Evolutionary conservation across 768 basidiomycete genomes (phyloP).

Genomic region (Lentinula guzmanii): DNA sequence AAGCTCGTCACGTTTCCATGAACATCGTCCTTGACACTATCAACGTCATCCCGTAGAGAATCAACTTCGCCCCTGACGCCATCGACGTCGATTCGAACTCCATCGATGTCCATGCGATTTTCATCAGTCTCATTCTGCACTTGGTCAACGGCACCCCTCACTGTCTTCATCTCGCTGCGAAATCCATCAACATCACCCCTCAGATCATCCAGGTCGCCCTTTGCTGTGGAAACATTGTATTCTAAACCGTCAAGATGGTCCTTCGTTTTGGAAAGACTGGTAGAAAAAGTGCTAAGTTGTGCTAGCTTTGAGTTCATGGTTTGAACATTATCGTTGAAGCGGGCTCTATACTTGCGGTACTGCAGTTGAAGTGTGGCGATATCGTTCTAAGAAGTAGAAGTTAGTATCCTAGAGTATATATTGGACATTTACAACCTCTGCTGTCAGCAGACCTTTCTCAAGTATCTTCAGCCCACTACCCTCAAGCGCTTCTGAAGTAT

Average conservation of each 20-base stretch:
- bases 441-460: background rate
- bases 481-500: background rate
- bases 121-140: background rate
- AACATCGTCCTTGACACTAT: background rate
- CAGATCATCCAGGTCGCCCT: background rate
- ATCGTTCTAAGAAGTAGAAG: conserved; percentile 3
- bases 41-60: background rate
- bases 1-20: background rate
- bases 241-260: background rate
- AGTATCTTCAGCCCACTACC: background rate
- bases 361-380: conserved; percentile 1
- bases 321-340: conserved; percentile 11
- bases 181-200: background rate
- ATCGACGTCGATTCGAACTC: background rate
- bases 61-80: background rate
- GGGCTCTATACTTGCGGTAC: conserved; percentile 7
- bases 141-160: background rate
- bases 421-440: background rate
- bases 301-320: conserved; percentile 13
- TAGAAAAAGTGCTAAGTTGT: conserved; percentile 11
- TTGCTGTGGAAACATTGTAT: background rate
- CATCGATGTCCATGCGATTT: background rate
- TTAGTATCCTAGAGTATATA: background rate
- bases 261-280: background rate
- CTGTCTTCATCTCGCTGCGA: background rate